A percentile compares a stretch with the other conserved stretches of the same genome.
Evolutionary conservation across 2,329 filamentous ascomycete species (phyloP).

Genomic region (Fusarium graminum): DNA sequence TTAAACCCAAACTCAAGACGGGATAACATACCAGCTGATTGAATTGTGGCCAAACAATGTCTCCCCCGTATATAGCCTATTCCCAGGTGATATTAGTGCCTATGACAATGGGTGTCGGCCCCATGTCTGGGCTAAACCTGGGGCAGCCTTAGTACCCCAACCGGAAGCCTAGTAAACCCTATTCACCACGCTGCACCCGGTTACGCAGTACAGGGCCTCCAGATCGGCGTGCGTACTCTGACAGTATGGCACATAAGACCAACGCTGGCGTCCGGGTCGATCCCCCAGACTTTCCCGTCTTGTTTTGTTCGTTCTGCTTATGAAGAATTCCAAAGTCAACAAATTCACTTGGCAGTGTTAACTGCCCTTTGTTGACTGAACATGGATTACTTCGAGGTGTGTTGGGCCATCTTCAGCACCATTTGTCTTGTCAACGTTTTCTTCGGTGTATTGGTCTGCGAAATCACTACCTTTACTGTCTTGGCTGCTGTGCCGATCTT

Average conservation of each 20-base stretch:
- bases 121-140: not conserved
- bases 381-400: constrained; percentile 53
- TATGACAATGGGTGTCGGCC: not conserved
- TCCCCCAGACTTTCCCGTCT: not conserved
- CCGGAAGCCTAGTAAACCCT: constrained; percentile 2
- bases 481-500: constrained; percentile 56
- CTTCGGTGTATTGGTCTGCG: constrained; percentile 55
- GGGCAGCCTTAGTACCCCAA: not conserved
- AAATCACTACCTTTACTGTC: constrained; percentile 54
- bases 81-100: not conserved
- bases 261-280: not conserved
- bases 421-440: constrained; percentile 56
- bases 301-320: not conserved
- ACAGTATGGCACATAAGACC: constrained; percentile 7
- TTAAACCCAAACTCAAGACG: not conserved
- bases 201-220: not conserved
- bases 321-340: not conserved
- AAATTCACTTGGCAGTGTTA: not conserved
- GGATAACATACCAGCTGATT: constrained; percentile 5
- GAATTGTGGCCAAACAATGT: not conserved
- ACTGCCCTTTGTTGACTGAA: constrained; percentile 1
- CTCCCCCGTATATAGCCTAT: not conserved
- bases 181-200: not conserved
- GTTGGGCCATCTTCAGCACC: constrained; percentile 59
- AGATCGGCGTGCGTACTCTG: not conserved